These are phyloP conservation scores for Meyerozyma athensensis DNA, from an alignment of 1,139 yeast genomes.

Conservation along the genomic window DNA sequence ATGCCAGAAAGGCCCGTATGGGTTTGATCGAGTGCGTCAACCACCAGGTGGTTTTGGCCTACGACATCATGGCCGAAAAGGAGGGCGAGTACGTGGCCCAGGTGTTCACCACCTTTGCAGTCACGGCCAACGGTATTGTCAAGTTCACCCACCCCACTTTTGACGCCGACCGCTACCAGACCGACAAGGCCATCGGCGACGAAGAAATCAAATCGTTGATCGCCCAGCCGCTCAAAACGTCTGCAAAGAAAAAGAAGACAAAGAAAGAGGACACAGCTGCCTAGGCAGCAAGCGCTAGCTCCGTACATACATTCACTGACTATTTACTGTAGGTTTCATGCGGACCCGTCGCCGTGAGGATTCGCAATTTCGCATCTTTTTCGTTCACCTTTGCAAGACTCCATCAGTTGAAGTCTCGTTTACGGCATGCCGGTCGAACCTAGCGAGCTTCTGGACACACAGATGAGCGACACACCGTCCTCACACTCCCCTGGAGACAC, in stretches of 20 bases:
- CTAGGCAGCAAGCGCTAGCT: background rate
- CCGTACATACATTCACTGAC: background rate
- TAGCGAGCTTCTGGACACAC: background rate
- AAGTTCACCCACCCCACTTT: constrained; percentile 62
- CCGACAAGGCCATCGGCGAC: constrained; percentile 56
- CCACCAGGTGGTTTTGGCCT: constrained; percentile 66
- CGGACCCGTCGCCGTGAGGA: background rate
- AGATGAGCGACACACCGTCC: too few species aligned
- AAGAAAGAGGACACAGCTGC: constrained; percentile 16
- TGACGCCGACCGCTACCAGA: constrained; percentile 42
- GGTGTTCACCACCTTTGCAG: constrained; percentile 71
- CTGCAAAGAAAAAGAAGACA: constrained; percentile 47
- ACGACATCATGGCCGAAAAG: constrained; percentile 67
- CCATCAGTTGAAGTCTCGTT: background rate
- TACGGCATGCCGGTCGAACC: background rate
- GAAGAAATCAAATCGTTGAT: constrained; percentile 49
- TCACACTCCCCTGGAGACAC: too few species aligned
- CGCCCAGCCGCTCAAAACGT: constrained; percentile 50
- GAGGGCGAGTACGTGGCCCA: constrained; percentile 68
- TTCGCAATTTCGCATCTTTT: constrained; percentile 2
- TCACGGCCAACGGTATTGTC: constrained; percentile 70
- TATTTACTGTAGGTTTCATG: background rate
- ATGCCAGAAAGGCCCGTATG: constrained; percentile 69
- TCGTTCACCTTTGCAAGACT: background rate
- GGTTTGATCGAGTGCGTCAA: constrained; percentile 71